phyloP scores from a whole-genome alignment of 805 yeast species.

The Spathaspora gorwiae region DNA sequence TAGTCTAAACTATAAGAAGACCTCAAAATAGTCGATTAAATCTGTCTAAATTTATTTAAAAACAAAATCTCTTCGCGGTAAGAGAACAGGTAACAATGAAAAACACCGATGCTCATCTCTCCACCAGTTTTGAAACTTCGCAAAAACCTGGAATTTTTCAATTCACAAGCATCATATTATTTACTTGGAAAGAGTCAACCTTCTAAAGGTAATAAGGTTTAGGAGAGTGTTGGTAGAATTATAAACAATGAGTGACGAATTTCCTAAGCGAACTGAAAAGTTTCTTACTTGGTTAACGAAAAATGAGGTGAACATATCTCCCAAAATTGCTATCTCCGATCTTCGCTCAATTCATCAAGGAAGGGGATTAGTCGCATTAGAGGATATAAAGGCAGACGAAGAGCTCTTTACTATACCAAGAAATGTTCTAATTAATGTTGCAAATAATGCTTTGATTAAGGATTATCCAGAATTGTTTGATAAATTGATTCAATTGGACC shows the following conservation, averaged over 20 bases:
- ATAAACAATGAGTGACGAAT: background rate
- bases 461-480: slow-evolving; percentile 25
- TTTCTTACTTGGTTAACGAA: slow-evolving; percentile 25
- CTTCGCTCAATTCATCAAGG: slow-evolving; percentile 61
- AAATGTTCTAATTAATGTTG: slow-evolving; percentile 50
- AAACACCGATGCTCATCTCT: no score
- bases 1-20: no score
- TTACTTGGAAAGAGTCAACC: no score
- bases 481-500: slow-evolving; percentile 34
- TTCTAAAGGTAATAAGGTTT: no score
- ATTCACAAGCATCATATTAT: no score
- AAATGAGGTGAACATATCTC: slow-evolving; percentile 43
- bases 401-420: slow-evolving; percentile 68
- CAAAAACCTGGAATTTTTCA: no score
- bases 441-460: slow-evolving; percentile 44
- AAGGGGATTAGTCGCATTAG: slow-evolving; percentile 65
- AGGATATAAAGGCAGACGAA: slow-evolving; percentile 59
- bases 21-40: no score
- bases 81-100: no score
- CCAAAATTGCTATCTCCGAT: slow-evolving; percentile 59
- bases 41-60: no score
- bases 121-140: no score
- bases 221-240: no score
- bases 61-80: no score
- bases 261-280: slow-evolving; percentile 12